A percentile compares a stretch with the other conserved stretches of the same genome.
Evolutionary conservation across 2,329 filamentous ascomycete species (phyloP).

Genomic region (Xylaria sp.): DNA sequence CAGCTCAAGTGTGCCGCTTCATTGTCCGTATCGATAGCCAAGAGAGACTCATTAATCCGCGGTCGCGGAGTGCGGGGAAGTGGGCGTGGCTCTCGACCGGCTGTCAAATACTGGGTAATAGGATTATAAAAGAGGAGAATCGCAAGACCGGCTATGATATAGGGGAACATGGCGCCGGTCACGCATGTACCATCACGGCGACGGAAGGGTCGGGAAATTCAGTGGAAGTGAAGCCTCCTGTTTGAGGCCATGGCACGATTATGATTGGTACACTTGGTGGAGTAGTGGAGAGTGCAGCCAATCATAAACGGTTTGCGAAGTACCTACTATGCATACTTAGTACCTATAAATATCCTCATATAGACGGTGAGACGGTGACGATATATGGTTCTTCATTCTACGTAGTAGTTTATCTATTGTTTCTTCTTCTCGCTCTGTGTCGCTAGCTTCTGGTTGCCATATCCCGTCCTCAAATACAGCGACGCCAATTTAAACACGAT

Average conservation of each 20-base stretch:
- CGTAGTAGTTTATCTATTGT: conserved; percentile 37
- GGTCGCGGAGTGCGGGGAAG: conserved; percentile 57
- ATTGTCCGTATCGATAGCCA: conserved; percentile 59
- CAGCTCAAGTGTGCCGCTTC: conserved; percentile 51
- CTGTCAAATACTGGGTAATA: conserved; percentile 53
- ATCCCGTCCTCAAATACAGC: conserved; percentile 52
- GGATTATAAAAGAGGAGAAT: conserved; percentile 59
- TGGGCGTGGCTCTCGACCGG: conserved; percentile 40
- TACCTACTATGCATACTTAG: conserved; percentile 1
- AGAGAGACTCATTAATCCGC: conserved; percentile 61
- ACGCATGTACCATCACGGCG: conserved; percentile 1
- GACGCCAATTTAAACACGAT: conserved; percentile 69
- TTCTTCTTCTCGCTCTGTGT: conserved; percentile 45
- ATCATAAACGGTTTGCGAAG: conserved; percentile 26
- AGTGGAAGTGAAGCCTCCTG: conserved; percentile 3
- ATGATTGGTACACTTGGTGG: conserved; percentile 15
- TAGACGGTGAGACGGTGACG: neutral
- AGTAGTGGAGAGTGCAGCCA: conserved; percentile 19
- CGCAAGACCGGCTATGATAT: conserved; percentile 56
- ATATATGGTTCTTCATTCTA: conserved; percentile 8
- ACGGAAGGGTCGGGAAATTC: conserved; percentile 15
- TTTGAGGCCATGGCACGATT: conserved; percentile 27
- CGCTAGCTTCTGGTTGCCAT: conserved; percentile 43
- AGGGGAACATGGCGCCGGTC: conserved; percentile 56
- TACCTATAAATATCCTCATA: neutral